Evolutionary conservation across 192 early-diverging fungal genomes (phyloP).

Genomic region (Pilaira anomala): DNA sequence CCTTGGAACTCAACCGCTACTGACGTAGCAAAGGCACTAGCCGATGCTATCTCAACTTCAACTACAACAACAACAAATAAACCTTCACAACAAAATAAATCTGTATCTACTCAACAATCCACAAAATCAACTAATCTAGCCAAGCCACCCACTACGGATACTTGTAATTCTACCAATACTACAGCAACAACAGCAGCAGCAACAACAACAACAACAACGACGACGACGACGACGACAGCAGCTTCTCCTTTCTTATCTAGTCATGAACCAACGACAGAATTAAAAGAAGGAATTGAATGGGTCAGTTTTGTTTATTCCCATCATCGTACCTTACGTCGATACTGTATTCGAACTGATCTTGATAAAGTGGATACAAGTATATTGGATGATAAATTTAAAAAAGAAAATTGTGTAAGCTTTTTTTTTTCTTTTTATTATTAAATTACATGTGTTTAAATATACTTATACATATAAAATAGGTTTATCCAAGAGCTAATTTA

Average conservation of each 20-base stretch:
- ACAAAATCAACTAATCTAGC: background rate
- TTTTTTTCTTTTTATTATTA: background rate
- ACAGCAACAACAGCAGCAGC: background rate
- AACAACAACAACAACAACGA: slow-evolving; percentile 4
- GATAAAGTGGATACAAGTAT: slow-evolving; percentile 21
- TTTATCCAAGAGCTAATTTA: slow-evolving; percentile 77
- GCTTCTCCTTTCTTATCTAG: background rate
- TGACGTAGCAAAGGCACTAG: slow-evolving; percentile 13
- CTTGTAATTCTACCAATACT: background rate
- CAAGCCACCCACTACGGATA: slow-evolving; percentile 14
- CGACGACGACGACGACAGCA: background rate
- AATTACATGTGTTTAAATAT: background rate
- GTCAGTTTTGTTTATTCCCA: slow-evolving; percentile 38
- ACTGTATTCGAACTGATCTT: slow-evolving; percentile 34
- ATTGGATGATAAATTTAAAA: slow-evolving; percentile 35
- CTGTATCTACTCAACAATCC: no score
- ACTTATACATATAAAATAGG: slow-evolving; percentile 11
- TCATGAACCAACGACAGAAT: slow-evolving; percentile 31
- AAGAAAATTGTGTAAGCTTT: slow-evolving; percentile 32
- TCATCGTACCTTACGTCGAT: slow-evolving; percentile 22
- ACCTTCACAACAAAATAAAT: no score
- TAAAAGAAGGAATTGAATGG: slow-evolving; percentile 31
- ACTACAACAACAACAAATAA: background rate
- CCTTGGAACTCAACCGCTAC: slow-evolving; percentile 16
- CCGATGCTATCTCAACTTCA: slow-evolving; percentile 2